Percentiles rank a stretch among this genome's conserved stretches.
Evolutionary conservation across 495 filamentous ascomycete genomes (phyloP).

Genomic region (Trichoderma erinaceum): DNA sequence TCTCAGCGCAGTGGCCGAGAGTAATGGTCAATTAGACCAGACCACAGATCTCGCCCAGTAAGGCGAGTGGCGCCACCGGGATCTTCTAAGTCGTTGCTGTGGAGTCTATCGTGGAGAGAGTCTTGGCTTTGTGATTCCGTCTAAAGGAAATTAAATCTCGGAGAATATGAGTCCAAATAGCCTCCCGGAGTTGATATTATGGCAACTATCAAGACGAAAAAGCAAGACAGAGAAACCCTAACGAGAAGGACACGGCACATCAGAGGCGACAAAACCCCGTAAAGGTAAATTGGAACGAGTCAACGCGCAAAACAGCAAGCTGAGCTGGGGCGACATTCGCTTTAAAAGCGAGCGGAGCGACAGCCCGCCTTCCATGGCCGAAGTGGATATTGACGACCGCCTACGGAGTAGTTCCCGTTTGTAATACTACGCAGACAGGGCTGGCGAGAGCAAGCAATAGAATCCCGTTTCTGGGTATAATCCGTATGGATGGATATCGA

Average conservation of each 20-base stretch:
- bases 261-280: background rate
- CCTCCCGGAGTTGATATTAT: background rate
- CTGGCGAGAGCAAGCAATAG: background rate
- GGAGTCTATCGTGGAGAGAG: conserved; percentile 5
- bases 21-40: background rate
- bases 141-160: background rate
- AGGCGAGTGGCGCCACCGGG: background rate
- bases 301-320: background rate
- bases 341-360: conserved; percentile 10
- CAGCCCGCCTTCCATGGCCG: background rate
- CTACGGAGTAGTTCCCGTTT: conserved; percentile 11
- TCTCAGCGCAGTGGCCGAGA: background rate
- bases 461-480: background rate
- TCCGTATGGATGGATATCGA: background rate
- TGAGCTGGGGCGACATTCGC: conserved; percentile 1
- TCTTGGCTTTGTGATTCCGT: background rate
- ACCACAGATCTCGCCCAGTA: background rate
- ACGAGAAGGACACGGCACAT: background rate
- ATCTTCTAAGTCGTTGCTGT: background rate
- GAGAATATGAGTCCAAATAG: background rate
- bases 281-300: background rate
- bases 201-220: background rate
- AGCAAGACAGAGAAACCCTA: background rate
- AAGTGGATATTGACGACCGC: conserved; percentile 4
- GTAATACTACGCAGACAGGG: conserved; percentile 1